Evolutionary conservation across 441 rosid genomes (phyloP).

Genomic region (Pelargonium fulgidum): DNA sequence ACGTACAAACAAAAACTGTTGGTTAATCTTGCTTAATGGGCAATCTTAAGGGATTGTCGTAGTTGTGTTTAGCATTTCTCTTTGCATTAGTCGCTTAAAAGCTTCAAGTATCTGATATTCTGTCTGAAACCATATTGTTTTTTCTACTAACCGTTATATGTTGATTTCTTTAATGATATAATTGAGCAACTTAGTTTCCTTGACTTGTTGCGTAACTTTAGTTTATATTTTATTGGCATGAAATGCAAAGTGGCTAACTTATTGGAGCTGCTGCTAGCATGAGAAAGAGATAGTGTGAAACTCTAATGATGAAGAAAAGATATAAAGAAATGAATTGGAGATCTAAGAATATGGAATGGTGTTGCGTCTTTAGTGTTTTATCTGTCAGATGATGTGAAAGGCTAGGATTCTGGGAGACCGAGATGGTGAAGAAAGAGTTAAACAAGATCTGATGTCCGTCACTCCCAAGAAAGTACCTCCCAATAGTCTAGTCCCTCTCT

Average conservation of each 20-base stretch:
- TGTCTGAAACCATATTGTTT: too few relatives aligned
- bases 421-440: slow-evolving; percentile 20
- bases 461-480: slow-evolving; percentile 8
- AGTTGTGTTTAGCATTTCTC: slow-evolving; percentile 1
- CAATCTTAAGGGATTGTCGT: not conserved
- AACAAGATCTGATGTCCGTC: slow-evolving; percentile 22
- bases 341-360: not conserved
- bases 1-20: not conserved
- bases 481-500: slow-evolving; percentile 11
- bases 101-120: not conserved
- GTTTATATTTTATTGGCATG: not conserved
- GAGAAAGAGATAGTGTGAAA: not conserved
- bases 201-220: not conserved
- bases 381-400: slow-evolving; percentile 27
- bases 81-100: not conserved
- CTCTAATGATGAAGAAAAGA: too few relatives aligned
- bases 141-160: not conserved
- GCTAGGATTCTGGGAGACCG: slow-evolving; percentile 26
- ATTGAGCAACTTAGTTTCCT: not conserved
- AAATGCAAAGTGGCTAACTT: not conserved
- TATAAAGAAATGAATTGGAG: not conserved
- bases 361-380: not conserved
- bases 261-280: not conserved
- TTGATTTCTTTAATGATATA: not conserved
- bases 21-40: not conserved